Conservation (phyloP, 2,329 filamentous ascomycete species). For the Venturia effusa region DNA sequence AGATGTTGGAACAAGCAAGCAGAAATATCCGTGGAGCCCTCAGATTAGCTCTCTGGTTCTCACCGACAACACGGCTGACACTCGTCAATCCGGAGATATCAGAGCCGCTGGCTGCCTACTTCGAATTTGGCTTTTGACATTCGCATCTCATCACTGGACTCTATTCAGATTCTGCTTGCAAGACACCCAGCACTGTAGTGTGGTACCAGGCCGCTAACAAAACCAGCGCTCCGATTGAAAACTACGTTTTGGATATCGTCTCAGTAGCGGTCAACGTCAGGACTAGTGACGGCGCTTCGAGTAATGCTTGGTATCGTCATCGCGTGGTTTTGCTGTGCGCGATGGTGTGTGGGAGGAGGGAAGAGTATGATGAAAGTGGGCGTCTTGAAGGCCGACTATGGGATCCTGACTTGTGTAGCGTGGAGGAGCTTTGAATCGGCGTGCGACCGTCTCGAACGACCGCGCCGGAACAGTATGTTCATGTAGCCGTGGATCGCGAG, state of each 20-base stretch:
- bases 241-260: constrained; percentile 8
- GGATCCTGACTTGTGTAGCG: not conserved
- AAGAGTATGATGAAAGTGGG: not conserved
- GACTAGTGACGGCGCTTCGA: constrained; percentile 8
- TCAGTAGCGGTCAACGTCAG: constrained; percentile 5
- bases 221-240: constrained; percentile 13
- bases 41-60: constrained; percentile 13
- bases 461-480: not conserved
- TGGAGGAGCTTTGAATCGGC: not conserved
- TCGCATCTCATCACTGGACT: constrained; percentile 12
- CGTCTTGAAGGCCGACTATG: not conserved
- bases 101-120: constrained; percentile 10
- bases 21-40: constrained; percentile 4
- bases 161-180: constrained; percentile 4
- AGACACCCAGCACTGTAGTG: not conserved
- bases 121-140: constrained; percentile 13
- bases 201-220: constrained; percentile 3
- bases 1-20: not conserved
- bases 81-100: not conserved
- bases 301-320: constrained; percentile 9
- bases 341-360: not conserved
- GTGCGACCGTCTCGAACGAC: not conserved
- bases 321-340: not conserved
- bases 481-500: not conserved
- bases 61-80: constrained; percentile 10